phyloP scores from a whole-genome alignment of 768 basidiomycete genomes.

The Boletellus emodensis region DNA sequence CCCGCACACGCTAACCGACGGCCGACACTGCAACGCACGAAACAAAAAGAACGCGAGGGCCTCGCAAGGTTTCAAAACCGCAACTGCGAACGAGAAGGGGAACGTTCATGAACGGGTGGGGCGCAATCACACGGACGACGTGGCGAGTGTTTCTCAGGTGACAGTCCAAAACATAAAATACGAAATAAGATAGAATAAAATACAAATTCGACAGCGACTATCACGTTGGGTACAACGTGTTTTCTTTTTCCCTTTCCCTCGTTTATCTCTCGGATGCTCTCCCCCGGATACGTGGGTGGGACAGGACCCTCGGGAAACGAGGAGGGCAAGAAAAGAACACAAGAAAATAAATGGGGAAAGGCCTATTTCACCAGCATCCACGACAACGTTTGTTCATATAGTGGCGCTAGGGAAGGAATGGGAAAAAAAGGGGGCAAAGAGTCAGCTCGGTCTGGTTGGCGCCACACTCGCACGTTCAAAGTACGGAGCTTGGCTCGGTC shows the following conservation, averaged over 20 bases:
- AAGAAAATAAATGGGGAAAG: too few relatives aligned
- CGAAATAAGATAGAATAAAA: too few relatives aligned
- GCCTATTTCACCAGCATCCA: constrained; percentile 5
- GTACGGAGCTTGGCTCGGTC: neutral
- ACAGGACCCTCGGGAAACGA: neutral
- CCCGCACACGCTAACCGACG: neutral
- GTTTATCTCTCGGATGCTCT: neutral
- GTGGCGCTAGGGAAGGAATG: neutral
- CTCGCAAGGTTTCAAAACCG: neutral
- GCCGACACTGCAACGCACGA: neutral
- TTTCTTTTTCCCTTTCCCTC: neutral
- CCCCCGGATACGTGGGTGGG: neutral
- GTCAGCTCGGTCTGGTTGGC: too few relatives aligned
- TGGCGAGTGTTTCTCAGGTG: constrained; percentile 4
- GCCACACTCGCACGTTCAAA: neutral
- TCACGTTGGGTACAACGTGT: constrained; percentile 17
- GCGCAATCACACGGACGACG: constrained; percentile 1
- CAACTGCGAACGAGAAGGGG: neutral
- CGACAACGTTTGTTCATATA: constrained; percentile 6
- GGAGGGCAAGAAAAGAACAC: neutral
- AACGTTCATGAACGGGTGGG: neutral
- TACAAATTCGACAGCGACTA: constrained; percentile 15
- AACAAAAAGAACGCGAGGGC: neutral
- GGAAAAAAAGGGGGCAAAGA: too few relatives aligned
- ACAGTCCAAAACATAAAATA: neutral